A percentile compares a stretch with the other conserved stretches of the same genome.
phyloP scores from a whole-genome alignment of 2,329 filamentous ascomycete genomes.

The Didymella segeticola region DNA sequence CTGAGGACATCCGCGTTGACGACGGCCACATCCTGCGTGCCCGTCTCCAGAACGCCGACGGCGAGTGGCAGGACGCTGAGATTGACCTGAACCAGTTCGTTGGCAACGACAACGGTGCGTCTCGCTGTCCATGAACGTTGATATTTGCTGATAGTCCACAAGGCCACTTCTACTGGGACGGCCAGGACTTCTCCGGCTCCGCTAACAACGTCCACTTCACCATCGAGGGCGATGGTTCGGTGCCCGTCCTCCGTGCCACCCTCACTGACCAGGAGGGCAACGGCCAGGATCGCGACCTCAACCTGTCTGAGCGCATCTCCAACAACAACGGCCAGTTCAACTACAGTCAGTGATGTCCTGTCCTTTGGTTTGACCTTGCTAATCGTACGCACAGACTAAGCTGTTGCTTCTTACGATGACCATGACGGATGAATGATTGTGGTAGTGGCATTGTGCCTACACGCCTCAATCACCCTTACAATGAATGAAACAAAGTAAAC shows the following conservation, averaged over 20 bases:
- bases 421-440: not conserved
- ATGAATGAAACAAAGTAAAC: conserved; percentile 17
- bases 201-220: conserved; percentile 57
- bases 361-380: not conserved
- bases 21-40: conserved; percentile 59
- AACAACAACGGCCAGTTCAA: conserved; percentile 57
- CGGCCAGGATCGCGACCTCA: conserved; percentile 54
- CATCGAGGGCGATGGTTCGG: conserved; percentile 58
- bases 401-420: not conserved
- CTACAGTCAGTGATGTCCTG: conserved; percentile 20
- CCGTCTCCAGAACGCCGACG: conserved; percentile 51
- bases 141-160: not conserved
- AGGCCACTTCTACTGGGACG: conserved; percentile 58
- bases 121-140: not conserved
- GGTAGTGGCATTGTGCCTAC: not conserved
- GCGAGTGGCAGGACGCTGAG: conserved; percentile 54
- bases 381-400: conserved; percentile 5
- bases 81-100: conserved; percentile 60
- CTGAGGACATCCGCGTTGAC: conserved; percentile 57
- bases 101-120: conserved; percentile 60
- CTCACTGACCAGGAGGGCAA: conserved; percentile 56
- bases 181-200: conserved; percentile 55
- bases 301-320: conserved; percentile 62
- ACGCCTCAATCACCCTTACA: conserved; percentile 1
- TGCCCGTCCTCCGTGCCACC: conserved; percentile 61